Evolutionary conservation across 805 yeast species (phyloP).

Genomic region (Wickerhamiella lipophila): DNA sequence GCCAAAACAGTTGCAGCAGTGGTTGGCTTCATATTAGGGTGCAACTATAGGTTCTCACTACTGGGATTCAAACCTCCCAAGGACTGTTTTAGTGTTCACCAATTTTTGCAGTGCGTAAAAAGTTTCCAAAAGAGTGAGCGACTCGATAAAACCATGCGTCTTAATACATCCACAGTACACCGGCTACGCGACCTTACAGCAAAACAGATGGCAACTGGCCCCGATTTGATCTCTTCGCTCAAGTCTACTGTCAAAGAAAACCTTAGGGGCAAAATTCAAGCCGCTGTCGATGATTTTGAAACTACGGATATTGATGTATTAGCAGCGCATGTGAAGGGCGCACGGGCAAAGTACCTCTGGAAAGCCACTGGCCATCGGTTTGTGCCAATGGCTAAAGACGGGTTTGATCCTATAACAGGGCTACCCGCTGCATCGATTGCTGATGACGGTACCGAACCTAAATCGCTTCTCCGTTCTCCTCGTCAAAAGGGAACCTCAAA

Average conservation of each 20-base stretch:
- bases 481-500: slow-evolving; percentile 6
- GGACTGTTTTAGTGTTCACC: slow-evolving; percentile 71
- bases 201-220: slow-evolving; percentile 25
- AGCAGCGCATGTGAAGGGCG: slow-evolving; percentile 18
- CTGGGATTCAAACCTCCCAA: slow-evolving; percentile 50
- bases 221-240: slow-evolving; percentile 36
- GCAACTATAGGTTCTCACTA: slow-evolving; percentile 50
- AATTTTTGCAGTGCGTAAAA: slow-evolving; percentile 52
- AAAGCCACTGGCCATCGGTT: slow-evolving; percentile 18
- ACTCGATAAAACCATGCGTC: slow-evolving; percentile 37
- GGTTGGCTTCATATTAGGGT: slow-evolving; percentile 60
- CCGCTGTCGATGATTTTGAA: slow-evolving; percentile 19
- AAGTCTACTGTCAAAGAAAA: slow-evolving; percentile 61
- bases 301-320: slow-evolving; percentile 19
- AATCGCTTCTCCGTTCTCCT: slow-evolving; percentile 4
- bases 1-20: slow-evolving; percentile 55
- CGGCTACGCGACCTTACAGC: slow-evolving; percentile 38
- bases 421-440: slow-evolving; percentile 12
- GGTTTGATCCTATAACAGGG: slow-evolving; percentile 5
- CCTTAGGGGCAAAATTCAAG: slow-evolving; percentile 18
- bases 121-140: slow-evolving; percentile 66
- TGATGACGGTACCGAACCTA: slow-evolving; percentile 6
- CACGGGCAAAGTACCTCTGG: slow-evolving; percentile 22
- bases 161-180: slow-evolving; percentile 46
- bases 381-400: not conserved